Evolutionary conservation across 768 basidiomycete species (phyloP).

Genomic region (Boletus edulis): DNA sequence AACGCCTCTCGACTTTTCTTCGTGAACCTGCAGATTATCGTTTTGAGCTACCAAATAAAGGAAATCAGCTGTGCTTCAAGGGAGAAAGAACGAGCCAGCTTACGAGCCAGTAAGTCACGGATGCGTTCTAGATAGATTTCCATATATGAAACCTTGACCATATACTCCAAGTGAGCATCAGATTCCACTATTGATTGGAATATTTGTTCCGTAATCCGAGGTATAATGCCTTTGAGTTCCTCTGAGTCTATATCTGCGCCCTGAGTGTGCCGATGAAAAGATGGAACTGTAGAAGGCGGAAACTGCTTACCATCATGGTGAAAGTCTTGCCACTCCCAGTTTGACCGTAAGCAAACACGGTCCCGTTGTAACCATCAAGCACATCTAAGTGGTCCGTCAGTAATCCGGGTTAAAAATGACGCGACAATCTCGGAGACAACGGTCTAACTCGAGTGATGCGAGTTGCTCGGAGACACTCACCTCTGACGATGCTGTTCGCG

Average conservation of each 20-base stretch:
- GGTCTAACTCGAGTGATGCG: neutral
- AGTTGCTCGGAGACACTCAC: constrained; percentile 38
- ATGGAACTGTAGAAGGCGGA: constrained; percentile 2
- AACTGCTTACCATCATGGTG: constrained; percentile 87
- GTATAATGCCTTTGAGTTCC: constrained; percentile 95
- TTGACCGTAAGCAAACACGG: constrained; percentile 96
- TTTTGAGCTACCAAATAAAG: constrained; percentile 68
- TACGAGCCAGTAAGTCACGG: constrained; percentile 92
- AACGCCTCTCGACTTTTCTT: constrained; percentile 96
- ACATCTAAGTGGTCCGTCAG: constrained; percentile 64
- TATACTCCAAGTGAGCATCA: constrained; percentile 92
- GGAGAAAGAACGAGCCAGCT: constrained; percentile 29
- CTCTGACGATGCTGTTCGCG: constrained; percentile 77
- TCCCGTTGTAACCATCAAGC: constrained; percentile 97
- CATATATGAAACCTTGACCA: constrained; percentile 99
- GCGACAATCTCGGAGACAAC: constrained; percentile 2
- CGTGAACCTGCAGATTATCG: constrained; percentile 97
- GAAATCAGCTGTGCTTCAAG: constrained; percentile 3
- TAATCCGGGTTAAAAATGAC: constrained; percentile 2
- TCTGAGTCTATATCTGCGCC: constrained; percentile 95
- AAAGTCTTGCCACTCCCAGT: constrained; percentile 97
- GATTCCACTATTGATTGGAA: constrained; percentile 97
- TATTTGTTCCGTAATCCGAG: constrained; percentile 98
- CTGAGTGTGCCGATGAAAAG: constrained; percentile 39
- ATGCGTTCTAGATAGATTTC: constrained; percentile 98